These are phyloP conservation scores for Trichothecium sympodiale DNA, from an alignment of 2,329 filamentous ascomycete species.

Conservation along the genomic window DNA sequence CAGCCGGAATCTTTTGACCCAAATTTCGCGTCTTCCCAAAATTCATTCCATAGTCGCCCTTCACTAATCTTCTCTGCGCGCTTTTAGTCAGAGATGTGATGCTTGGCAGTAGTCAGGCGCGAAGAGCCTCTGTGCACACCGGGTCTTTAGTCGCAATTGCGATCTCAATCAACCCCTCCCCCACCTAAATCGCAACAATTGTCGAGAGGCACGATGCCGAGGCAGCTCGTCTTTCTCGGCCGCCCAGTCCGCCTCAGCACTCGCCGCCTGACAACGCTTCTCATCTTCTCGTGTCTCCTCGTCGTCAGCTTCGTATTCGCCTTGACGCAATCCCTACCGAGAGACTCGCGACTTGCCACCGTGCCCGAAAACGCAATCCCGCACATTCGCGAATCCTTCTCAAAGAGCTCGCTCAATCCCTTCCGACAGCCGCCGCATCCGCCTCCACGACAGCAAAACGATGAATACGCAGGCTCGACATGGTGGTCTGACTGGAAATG, in stretches of 20 bases:
- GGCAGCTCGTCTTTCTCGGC: constrained; percentile 27
- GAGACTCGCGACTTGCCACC: constrained; percentile 32
- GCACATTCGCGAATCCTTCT: constrained; percentile 27
- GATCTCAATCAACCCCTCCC: too few relatives aligned
- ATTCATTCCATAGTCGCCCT: too few relatives aligned
- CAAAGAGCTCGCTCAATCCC: constrained; percentile 46
- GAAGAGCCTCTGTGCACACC: too few relatives aligned
- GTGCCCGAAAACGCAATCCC: constrained; percentile 33
- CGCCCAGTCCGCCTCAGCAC: constrained; percentile 38
- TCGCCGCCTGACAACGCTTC: constrained; percentile 40
- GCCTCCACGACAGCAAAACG: constrained; percentile 65
- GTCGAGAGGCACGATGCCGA: constrained; percentile 14
- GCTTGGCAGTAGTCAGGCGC: too few relatives aligned
- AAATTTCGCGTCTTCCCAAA: too few relatives aligned
- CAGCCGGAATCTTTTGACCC: too few relatives aligned
- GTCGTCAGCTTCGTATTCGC: constrained; percentile 43
- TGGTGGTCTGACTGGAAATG: constrained; percentile 90
- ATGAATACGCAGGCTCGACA: constrained; percentile 63
- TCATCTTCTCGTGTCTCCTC: constrained; percentile 39
- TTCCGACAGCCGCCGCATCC: constrained; percentile 62
- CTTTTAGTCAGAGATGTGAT: too few relatives aligned
- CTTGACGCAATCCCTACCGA: constrained; percentile 24
- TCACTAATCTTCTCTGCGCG: too few relatives aligned
- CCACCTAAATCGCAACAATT: neutral
- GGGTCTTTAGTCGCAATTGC: too few relatives aligned